Percentiles rank a stretch among this genome's conserved stretches.
Conservation (phyloP, 2,329 filamentous ascomycete species). For the Akanthomyces muscarius region DNA sequence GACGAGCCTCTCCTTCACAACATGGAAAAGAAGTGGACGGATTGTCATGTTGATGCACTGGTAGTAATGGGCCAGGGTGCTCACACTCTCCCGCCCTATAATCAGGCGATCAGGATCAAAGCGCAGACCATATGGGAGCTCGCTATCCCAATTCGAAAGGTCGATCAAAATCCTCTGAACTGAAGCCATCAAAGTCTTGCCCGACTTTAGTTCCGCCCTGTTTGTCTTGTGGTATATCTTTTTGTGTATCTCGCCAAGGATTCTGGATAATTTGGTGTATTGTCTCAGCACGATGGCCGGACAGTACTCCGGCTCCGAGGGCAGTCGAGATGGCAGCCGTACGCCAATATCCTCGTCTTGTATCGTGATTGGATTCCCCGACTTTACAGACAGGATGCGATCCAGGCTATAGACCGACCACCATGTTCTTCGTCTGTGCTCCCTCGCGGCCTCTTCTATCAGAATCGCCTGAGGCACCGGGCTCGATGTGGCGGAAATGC, state of each 20-base stretch:
- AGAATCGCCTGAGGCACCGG: conserved; percentile 22
- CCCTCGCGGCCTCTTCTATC: conserved; percentile 39
- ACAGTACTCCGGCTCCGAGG: conserved; percentile 37
- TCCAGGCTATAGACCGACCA: conserved; percentile 56
- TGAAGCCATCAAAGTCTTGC: conserved; percentile 44
- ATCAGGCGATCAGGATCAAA: conserved; percentile 44
- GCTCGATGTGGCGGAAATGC: background rate
- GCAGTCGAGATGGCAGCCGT: conserved; percentile 31
- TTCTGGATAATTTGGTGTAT: conserved; percentile 50
- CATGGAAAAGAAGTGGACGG: conserved; percentile 49
- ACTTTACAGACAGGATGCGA: conserved; percentile 49
- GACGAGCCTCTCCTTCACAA: conserved; percentile 46
- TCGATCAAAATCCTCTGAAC: conserved; percentile 48
- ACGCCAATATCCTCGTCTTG: conserved; percentile 51
- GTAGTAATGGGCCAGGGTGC: conserved; percentile 52
- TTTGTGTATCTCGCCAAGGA: conserved; percentile 44
- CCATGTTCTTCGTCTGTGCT: conserved; percentile 50
- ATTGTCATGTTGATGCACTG: conserved; percentile 57
- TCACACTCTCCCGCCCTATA: conserved; percentile 47
- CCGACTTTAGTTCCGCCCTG: conserved; percentile 35
- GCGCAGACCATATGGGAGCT: conserved; percentile 43
- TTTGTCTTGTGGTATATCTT: conserved; percentile 46
- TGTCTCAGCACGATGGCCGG: conserved; percentile 45
- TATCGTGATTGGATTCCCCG: conserved; percentile 51
- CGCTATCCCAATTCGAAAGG: conserved; percentile 46